Base-by-base conservation (phyloP, 2,329 filamentous ascomycete species). In the Cadophora sp. region DNA sequence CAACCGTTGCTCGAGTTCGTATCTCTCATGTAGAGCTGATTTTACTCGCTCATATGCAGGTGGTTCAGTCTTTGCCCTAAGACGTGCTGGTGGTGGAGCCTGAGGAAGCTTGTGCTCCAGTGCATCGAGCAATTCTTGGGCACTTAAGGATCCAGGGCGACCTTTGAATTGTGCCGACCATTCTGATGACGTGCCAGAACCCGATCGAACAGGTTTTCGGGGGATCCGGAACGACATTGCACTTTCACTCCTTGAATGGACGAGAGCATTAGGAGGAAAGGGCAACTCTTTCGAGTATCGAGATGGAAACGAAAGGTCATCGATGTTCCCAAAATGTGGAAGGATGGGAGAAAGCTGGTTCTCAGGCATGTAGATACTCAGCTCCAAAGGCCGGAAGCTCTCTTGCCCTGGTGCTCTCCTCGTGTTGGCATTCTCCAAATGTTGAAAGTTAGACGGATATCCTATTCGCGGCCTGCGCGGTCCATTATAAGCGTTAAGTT, bases 1-100 rank as follows among this genome's bases (percentile, higher is more conserved):
- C 76, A 90, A 82, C 51, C 88, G 76, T 65, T 79, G 80, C 64
- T 90, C 88, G 69, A 86, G 80, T 73, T 90, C 87, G 63, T 85
- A 78, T 79, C 72, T 76, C 65, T 78, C 76, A 45, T 76, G 71
- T 9, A 78, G 55, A 53, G 74, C 74, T 13, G 72, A 74, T 62
- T 75, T 75, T 18, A 78, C 73, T 55, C 76, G 67, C 53, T 76
- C 73, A 61, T 75, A 76, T 14, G 69, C 64, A 50, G 70, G 73
- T n/a, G 75, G 72, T 30, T 74, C 74, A 0, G 75, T 76, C 50
- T 70, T 70, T 2, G 74, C 67, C 64, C 74, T 71, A 6, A 77
- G 56, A 48, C 75, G 72, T 51, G 74, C 73, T 62, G 70, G 66
- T 24, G 70, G 68, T 53, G 73, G 75, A 8, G 63, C 56, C 48